Base-by-base conservation (phyloP, 257 asterid genomes). In the Solanum peruvianum region DNA sequence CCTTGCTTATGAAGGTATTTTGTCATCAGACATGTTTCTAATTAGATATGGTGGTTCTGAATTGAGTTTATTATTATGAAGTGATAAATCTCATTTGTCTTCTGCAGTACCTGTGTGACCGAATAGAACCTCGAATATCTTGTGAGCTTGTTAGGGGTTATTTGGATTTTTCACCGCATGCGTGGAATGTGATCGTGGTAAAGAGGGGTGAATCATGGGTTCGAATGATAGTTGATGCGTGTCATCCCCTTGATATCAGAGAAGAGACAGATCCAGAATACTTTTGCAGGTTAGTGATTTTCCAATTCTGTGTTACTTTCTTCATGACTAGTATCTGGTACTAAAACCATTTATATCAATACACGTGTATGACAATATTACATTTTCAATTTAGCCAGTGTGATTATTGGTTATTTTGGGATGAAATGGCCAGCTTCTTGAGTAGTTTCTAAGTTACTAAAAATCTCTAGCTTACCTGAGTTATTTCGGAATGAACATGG, bases 131-230 rank as follows among this genome's bases (percentile, higher is more conserved):
- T 87, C 94, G 84, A 78, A 91, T 97, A 81, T 98, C 96, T 80
- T 97, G 99, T 91, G 99, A 96, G 92, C 98, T 97, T 87, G 96
- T 97, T 88, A 91, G 99, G 87, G 99, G 99, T 81, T 97, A 94
- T 93, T 90, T 97, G 94, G 99, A 97, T 86, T 95, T 95, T 87
- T 90, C 92, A 2, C 99, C 98, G 2, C 99, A 97, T 93, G 99
- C 99, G 27, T 97, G 99, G 99, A 97, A 97, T 90, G 98, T 96
- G n/a, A 87, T 97, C 52, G 89, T 92, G 82, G 77, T 96, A 42
- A 91, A 93, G 91, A 91, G 92, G 92, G 95, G 98, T 33, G 91
- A 91, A 29, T 91, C 93, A 37, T 88, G 87, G 88, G 91, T 91
- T 84, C 98, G 98, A 35, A 93, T 94, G 98, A 93, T 96, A 87